A percentile compares a stretch with the other conserved stretches of the same genome.
phyloP scores from a whole-genome alignment of 257 asterid genomes.

The Penstemon newberryi region DNA sequence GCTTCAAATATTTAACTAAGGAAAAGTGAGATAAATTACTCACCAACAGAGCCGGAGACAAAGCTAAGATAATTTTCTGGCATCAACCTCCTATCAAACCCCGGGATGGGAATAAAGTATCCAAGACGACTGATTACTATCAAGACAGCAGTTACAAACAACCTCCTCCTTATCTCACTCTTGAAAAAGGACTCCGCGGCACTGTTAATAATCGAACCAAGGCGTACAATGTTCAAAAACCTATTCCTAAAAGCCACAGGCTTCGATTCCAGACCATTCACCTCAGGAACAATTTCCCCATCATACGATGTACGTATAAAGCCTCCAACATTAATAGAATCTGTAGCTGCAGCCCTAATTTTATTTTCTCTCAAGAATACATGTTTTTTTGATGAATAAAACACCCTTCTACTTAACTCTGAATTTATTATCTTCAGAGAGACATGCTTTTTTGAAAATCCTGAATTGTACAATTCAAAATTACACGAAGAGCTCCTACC shows the following conservation, averaged over 20 bases:
- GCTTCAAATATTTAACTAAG: slow-evolving; percentile 8
- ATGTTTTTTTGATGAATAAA: slow-evolving; percentile 32
- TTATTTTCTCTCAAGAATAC: slow-evolving; percentile 28
- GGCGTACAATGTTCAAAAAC: slow-evolving; percentile 58
- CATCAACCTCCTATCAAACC: slow-evolving; percentile 89
- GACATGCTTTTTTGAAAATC: slow-evolving; percentile 30
- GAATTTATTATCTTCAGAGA: slow-evolving; percentile 31
- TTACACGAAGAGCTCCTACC: slow-evolving; percentile 35
- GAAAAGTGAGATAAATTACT: slow-evolving; percentile 28
- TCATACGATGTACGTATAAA: slow-evolving; percentile 32
- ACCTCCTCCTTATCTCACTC: slow-evolving; percentile 94
- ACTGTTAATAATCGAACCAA: slow-evolving; percentile 74
- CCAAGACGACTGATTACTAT: slow-evolving; percentile 83
- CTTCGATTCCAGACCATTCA: slow-evolving; percentile 33
- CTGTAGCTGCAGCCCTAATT: slow-evolving; percentile 54
- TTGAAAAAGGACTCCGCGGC: slow-evolving; percentile 90
- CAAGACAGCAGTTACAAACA: slow-evolving; percentile 79
- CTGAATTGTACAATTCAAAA: slow-evolving; percentile 26
- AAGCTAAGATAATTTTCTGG: slow-evolving; percentile 90
- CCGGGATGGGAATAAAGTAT: slow-evolving; percentile 90
- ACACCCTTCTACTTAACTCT: slow-evolving; percentile 33
- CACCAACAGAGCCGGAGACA: slow-evolving; percentile 84
- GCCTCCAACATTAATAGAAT: slow-evolving; percentile 46
- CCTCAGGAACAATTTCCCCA: slow-evolving; percentile 29
- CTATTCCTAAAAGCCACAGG: slow-evolving; percentile 62